A percentile compares a stretch with the other conserved stretches of the same genome.
Conservation (phyloP, 225 moss, liverwort and hornwort genomes). For the Neckera pumila region DNA sequence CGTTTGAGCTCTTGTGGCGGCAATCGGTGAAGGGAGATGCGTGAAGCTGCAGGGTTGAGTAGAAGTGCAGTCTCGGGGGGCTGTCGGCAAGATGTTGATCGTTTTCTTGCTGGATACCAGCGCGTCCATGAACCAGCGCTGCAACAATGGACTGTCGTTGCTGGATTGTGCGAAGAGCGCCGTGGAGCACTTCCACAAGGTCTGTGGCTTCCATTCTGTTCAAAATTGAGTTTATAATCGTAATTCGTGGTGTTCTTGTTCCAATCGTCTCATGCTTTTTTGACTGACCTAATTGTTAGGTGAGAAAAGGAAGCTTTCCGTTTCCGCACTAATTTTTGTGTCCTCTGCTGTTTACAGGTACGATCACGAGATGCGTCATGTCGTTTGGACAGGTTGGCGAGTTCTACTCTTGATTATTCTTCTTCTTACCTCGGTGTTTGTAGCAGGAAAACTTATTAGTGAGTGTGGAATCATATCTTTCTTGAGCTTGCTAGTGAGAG, state of each 20-base stretch:
- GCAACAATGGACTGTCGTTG: constrained; percentile 85
- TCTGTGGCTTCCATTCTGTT: neutral
- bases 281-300: neutral
- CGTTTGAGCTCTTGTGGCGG: neutral
- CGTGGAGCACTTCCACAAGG: constrained; percentile 99
- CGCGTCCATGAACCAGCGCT: constrained; percentile 99
- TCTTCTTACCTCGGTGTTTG: neutral
- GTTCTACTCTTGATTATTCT: neutral
- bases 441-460: neutral
- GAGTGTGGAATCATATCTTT: neutral
- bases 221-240: neutral
- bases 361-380: constrained; percentile 87
- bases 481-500: neutral
- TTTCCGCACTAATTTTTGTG: neutral
- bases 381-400: constrained; percentile 84
- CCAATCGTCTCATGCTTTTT: neutral
- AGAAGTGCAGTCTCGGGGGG: constrained; percentile 2
- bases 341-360: constrained; percentile 40
- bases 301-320: neutral
- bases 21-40: constrained; percentile 23
- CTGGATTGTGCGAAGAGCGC: constrained; percentile 98
- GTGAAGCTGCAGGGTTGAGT: constrained; percentile 6
- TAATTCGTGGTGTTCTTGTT: neutral
- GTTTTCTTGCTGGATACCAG: constrained; percentile 98
- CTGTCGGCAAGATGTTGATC: constrained; percentile 61